Evolutionary conservation across 2,329 filamentous ascomycete genomes (phyloP).

Genomic region (Venturia carpophila): DNA sequence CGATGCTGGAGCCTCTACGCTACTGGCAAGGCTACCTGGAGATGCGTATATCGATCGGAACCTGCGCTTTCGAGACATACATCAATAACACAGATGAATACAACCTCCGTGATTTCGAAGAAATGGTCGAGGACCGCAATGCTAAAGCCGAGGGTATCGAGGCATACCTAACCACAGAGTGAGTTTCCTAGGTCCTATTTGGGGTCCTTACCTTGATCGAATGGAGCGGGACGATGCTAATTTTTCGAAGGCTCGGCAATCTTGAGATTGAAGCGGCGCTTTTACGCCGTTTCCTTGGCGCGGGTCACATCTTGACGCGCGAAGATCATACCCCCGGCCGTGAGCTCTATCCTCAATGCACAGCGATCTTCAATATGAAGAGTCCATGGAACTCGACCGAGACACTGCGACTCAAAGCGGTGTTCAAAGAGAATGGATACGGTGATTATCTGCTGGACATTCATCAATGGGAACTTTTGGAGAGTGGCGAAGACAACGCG

Average conservation of each 20-base stretch:
- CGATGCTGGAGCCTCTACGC: constrained; percentile 3
- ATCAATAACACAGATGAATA: neutral
- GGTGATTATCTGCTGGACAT: neutral
- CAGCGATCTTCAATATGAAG: neutral
- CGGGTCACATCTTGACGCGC: neutral
- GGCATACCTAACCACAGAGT: constrained; percentile 10
- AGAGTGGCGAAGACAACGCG: neutral
- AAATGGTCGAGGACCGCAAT: constrained; percentile 10
- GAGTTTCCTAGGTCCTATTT: neutral
- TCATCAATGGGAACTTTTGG: constrained; percentile 1
- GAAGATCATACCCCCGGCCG: neutral
- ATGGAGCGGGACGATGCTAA: neutral
- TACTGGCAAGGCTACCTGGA: constrained; percentile 8
- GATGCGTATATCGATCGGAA: constrained; percentile 14
- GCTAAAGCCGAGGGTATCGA: neutral
- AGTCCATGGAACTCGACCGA: neutral
- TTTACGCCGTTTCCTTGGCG: neutral
- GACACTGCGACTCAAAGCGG: neutral
- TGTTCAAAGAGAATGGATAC: neutral
- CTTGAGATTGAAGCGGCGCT: neutral
- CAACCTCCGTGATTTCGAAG: neutral
- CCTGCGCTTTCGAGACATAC: neutral
- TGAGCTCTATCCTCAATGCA: neutral
- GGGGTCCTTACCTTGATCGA: neutral
- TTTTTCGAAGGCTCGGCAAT: neutral